Evolutionary conservation across 495 filamentous ascomycete species (phyloP), one percentile per base, ranked within the genome.

Genomic region (Sporormia fimetaria): DNA sequence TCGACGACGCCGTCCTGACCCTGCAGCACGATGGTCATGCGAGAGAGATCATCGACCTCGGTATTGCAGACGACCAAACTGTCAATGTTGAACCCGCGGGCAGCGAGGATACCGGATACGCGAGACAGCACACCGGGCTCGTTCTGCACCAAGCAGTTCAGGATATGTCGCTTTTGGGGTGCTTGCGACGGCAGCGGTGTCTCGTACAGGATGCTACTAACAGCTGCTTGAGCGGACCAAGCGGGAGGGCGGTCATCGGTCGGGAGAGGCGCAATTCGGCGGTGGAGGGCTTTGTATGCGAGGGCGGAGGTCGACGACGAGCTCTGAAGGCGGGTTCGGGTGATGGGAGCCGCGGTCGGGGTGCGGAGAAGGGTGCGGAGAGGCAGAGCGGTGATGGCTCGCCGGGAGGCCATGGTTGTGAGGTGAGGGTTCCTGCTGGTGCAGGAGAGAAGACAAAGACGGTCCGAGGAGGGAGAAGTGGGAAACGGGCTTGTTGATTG

Each of bases 141-240:
- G 65, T 98, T 98, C 63, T 98, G 90, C 47, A 98, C 90, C 38
- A 98, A 77, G 64, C 90, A 98, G 67, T 98, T 96, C 61, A 98
- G 76, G 58, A 98, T 69, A 61, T 95, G 90, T 10, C 85, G 79
- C 66, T 94, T 95, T 22, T 85, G 84, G 3, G 90, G 87, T 24
- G 79, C 75, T 46, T 71, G 66, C 2, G 87, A 86, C 9, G 85
- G 80, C 8, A 83, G 68, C 9, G 90, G 90, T 17, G 90, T 95
- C 70, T 98, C 90, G 68, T 98, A 98, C 64, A 98, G 82, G 63
- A 98, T 98, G 57, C 83, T 90, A 58, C 84, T 92, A 48, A 98
- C 90, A 44, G 90, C 90, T 16, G 90, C 85, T 32, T 87, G 84
- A 20, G 90, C 87, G 38, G 88, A 93, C 85, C 87, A 94, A 42